Evolutionary conservation across 2,329 filamentous ascomycete genomes (phyloP), one percentile per base, ranked within the genome.

Genomic region (Triangularia setosa): DNA sequence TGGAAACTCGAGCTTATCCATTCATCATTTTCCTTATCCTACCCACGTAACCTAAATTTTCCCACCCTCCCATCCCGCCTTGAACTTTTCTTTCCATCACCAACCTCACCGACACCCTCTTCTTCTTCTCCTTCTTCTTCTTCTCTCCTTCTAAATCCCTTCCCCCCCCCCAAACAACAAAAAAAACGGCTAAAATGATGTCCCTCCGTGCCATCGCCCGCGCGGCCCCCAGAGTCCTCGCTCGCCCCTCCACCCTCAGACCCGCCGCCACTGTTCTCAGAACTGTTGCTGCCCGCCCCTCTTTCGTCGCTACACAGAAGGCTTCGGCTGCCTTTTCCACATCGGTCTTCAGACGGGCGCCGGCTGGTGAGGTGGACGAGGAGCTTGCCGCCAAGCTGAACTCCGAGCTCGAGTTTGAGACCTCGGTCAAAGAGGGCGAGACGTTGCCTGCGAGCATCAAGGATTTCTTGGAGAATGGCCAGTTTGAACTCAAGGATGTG

Each of bases 371-470:
- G 75, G 86, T 85, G 67, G 91, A 96, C 74, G 83, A 89, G 69
- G 92, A 97, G 79, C 88, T 99, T 61, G 85, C 88, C 48, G 87
- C 88, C 65, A 98, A 98, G 85, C 86, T 99, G 58, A 87, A 91
- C 69, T 89, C 87, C 74, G 93, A 97, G 81, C 83, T 96, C 70
- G 81, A 87, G 76, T 88, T 96, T 74, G 95, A 98, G 84, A 86
- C 87, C 73, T 89, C 93, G 74, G 88, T 93, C 79, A 89, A 90
- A 79, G 84, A 89, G 69, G 83, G 86, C 67, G 87, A 91, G 73
- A 85, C 90, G 69, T 79, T 90, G 69, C 90, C 92, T 48, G 84
- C 87, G 68, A 91, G 89, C 76, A 86, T 97, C 77, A 89, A 92
- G 80, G 91, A 95, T 76, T 97, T 96, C 79, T 80, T 97, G 57